Evolutionary conservation across 371 early-diverging fungal genomes (phyloP), one percentile per base, ranked within the genome.

Genomic region (Dinochytrium kinnereticum): DNA sequence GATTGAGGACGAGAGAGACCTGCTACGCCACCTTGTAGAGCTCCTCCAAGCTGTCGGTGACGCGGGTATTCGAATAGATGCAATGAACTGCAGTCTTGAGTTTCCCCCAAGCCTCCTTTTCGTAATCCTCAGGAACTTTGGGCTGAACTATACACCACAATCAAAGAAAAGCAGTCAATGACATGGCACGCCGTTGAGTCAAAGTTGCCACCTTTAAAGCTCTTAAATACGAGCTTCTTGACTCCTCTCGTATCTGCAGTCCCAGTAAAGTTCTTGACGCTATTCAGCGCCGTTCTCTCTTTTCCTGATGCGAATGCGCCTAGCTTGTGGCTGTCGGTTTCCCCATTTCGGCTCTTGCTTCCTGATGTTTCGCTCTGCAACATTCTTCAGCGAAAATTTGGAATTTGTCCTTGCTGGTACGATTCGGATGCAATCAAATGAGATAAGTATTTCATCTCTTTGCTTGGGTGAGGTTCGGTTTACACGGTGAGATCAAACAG

Each of bases 31-130:
- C 91, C 74, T 91, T 91, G 81, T 95, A 96, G 17, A 95, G 89
- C 69, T 93, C 93, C 74, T 95, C 95, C 7, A 93, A 81, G 37
- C 93, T 91, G 65, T 92, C 91, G 2, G 82, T 72, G 0, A 90
- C 87, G 0, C 88, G 85, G 64, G 81, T 74, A 38, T 85, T 81
- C n/a, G 80, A 72, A 36, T 92, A 90, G 34, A 95, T 93, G n/a
- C 93, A 91, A 2, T 82, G 81, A 24, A 95, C 90, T 2, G 94
- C 95, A 0, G 76, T 65, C 70, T 89, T 83, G 19, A 96, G 84
- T 39, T 87, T 83, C 33, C 68, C 72, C 88, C 93, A 92, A 0
- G 92, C 90, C 55, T 85, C 84, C 13, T 84, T 79, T 55, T 90
- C 90, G 74, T 89, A 95, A 36, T 87, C 86, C 17, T 79, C 80